Conservation (phyloP, 1,139 yeast species). For the Wickerhamomyces sp. region DNA sequence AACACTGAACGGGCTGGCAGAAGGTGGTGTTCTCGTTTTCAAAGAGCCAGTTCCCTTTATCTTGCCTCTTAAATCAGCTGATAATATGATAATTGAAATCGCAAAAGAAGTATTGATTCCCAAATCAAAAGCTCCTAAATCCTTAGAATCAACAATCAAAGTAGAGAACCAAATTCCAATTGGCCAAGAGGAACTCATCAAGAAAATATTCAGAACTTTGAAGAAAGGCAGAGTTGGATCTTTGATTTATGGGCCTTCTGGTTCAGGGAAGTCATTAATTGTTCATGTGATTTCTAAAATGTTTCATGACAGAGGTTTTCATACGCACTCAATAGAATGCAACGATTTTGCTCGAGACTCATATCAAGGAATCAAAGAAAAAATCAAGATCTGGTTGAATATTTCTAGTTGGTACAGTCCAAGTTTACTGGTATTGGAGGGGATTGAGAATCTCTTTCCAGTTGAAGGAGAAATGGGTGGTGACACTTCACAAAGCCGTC, state of each 20-base stretch:
- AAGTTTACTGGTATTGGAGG: slow-evolving; percentile 69
- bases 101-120: slow-evolving; percentile 54
- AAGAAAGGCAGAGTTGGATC: slow-evolving; percentile 49
- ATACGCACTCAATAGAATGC: slow-evolving; percentile 49
- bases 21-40: slow-evolving; percentile 61
- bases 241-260: slow-evolving; percentile 68
- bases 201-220: slow-evolving; percentile 40
- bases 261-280: slow-evolving; percentile 66
- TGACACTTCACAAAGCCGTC: slow-evolving; percentile 52
- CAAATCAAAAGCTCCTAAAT: slow-evolving; percentile 41
- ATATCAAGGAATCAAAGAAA: slow-evolving; percentile 43
- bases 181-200: slow-evolving; percentile 51
- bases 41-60: slow-evolving; percentile 48
- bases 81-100: slow-evolving; percentile 35
- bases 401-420: slow-evolving; percentile 81
- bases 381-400: slow-evolving; percentile 48
- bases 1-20: slow-evolving; percentile 42
- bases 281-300: slow-evolving; percentile 38
- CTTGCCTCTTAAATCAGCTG: slow-evolving; percentile 19
- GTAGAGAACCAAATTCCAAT: slow-evolving; percentile 34
- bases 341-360: slow-evolving; percentile 53
- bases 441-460: slow-evolving; percentile 70
- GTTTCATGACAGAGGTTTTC: slow-evolving; percentile 39
- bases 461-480: slow-evolving; percentile 69
- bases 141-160: slow-evolving; percentile 1